Percentiles rank a stretch among this genome's conserved stretches.
Evolutionary conservation across 768 basidiomycete genomes (phyloP).

Genomic region (Tricholoma saponaceum): DNA sequence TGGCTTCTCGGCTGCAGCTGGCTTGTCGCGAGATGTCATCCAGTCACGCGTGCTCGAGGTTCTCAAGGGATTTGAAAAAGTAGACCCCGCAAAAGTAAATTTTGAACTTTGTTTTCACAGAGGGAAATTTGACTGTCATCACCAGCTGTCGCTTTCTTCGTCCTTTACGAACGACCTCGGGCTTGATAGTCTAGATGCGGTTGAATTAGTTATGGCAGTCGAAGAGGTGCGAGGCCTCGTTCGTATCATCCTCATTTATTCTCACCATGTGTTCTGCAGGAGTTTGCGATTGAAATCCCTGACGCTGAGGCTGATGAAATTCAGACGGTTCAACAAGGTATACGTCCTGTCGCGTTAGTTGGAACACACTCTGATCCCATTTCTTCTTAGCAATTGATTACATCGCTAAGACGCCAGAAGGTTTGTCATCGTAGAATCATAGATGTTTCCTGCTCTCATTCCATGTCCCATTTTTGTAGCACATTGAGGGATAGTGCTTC

Average conservation of each 20-base stretch:
- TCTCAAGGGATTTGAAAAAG: conserved; percentile 87
- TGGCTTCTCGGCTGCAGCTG: conserved; percentile 62
- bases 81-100: conserved; percentile 66
- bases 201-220: conserved; percentile 98
- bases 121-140: not conserved
- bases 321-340: conserved; percentile 87
- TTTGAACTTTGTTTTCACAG: not conserved
- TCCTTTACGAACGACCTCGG: conserved; percentile 82
- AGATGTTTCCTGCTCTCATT: conserved; percentile 1
- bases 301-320: conserved; percentile 96
- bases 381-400: conserved; percentile 80
- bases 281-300: conserved; percentile 97
- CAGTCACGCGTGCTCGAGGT: conserved; percentile 76
- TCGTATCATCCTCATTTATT: conserved; percentile 2
- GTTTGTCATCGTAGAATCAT: conserved; percentile 30
- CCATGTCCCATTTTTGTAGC: conserved; percentile 28
- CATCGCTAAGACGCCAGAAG: conserved; percentile 89
- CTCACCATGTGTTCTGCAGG: conserved; percentile 42
- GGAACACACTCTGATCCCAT: conserved; percentile 10
- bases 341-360: conserved; percentile 17
- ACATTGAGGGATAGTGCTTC: conserved; percentile 37
- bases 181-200: conserved; percentile 93
- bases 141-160: conserved; percentile 21
- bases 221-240: conserved; percentile 63
- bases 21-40: conserved; percentile 65